Conservation (phyloP, 2,329 filamentous ascomycete species). For the Colletotrichum chrysophilum region DNA sequence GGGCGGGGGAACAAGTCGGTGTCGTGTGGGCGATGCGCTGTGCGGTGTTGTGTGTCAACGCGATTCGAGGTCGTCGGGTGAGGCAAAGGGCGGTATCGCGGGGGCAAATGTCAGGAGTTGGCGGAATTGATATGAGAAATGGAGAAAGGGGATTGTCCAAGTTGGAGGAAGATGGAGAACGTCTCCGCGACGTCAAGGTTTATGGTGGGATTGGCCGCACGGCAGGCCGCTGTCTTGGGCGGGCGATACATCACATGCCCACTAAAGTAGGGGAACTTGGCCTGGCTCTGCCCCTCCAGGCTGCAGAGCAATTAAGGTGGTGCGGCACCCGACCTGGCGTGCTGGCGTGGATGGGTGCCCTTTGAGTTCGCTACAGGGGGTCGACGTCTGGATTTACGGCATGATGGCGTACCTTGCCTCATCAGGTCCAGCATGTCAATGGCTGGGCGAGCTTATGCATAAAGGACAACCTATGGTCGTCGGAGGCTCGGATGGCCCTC, state of each 20-base stretch:
- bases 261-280: not conserved
- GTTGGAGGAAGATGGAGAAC: conserved; percentile 3
- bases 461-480: not conserved
- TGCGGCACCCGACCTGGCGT: not conserved
- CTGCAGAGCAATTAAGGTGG: conserved; percentile 6
- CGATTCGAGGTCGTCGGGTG: not conserved
- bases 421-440: not conserved
- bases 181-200: conserved; percentile 18
- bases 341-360: not conserved
- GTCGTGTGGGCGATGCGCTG: not conserved
- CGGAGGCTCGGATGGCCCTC: not conserved
- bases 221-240: not conserved
- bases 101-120: not conserved
- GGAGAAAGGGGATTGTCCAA: conserved; percentile 6
- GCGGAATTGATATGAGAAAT: not conserved
- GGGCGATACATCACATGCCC: conserved; percentile 16
- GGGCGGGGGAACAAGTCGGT: not conserved
- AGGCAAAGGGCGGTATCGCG: not conserved
- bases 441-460: not conserved
- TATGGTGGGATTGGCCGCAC: not conserved
- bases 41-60: not conserved
- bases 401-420: not conserved
- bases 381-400: not conserved
- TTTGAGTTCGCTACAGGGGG: not conserved
- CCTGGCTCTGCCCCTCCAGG: conserved; percentile 10